These are phyloP conservation scores for Parachlorella kessleri DNA, from an alignment of 139 green algal species.

Conservation along the genomic window DNA sequence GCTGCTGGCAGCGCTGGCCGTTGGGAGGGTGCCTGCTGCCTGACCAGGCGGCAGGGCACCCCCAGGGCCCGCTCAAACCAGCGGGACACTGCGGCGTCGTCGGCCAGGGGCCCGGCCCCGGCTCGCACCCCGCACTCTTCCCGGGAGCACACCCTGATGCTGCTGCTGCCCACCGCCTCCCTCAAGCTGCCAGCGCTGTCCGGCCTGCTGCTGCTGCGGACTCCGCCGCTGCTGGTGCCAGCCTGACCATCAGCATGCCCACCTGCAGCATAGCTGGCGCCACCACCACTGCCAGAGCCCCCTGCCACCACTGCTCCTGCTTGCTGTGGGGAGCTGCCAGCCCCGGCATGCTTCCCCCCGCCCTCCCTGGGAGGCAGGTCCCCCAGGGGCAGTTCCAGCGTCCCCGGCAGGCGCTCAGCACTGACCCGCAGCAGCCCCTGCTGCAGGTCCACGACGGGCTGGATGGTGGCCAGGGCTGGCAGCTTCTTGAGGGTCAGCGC, in stretches of 20 bases:
- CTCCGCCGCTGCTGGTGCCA: background rate
- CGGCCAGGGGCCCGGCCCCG: background rate
- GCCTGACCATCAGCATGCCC: background rate
- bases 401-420: background rate
- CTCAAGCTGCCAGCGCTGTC: background rate
- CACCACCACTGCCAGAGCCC: no score
- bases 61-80: constrained; percentile 79
- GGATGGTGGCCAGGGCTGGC: constrained; percentile 56
- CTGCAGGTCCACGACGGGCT: constrained; percentile 56
- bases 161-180: background rate
- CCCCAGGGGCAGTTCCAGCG: constrained; percentile 17
- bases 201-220: constrained; percentile 9
- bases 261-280: no score
- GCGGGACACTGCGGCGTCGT: constrained; percentile 20
- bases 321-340: no score
- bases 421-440: constrained; percentile 33
- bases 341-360: background rate
- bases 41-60: constrained; percentile 69
- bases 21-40: constrained; percentile 33
- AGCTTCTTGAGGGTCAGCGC: constrained; percentile 65
- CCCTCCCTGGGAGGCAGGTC: constrained; percentile 2
- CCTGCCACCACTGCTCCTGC: no score
- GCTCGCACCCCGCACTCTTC: constrained; percentile 3
- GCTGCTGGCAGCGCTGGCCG: background rate
- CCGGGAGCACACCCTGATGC: constrained; percentile 7